Evolutionary conservation across 2,329 filamentous ascomycete genomes (phyloP).

Genomic region (Tympanopsis confertula): DNA sequence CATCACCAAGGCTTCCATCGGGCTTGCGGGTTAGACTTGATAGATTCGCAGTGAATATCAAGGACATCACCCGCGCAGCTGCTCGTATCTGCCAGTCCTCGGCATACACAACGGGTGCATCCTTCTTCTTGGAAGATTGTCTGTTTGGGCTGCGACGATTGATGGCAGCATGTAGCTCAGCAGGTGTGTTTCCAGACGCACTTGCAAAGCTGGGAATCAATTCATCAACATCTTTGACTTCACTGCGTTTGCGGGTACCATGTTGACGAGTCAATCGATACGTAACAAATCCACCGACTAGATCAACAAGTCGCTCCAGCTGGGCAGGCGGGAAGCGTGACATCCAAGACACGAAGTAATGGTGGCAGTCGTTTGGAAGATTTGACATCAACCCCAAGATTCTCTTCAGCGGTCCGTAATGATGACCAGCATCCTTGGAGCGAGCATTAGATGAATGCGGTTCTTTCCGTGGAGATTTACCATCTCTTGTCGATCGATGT

Average conservation of each 20-base stretch:
- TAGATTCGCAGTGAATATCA: slow-evolving; percentile 76
- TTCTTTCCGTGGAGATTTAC: slow-evolving; percentile 4
- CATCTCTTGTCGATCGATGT: neutral
- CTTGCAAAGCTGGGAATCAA: slow-evolving; percentile 64
- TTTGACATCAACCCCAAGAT: slow-evolving; percentile 72
- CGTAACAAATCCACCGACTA: slow-evolving; percentile 68
- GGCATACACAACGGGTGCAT: slow-evolving; percentile 41
- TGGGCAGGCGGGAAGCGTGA: slow-evolving; percentile 55
- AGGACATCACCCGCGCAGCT: slow-evolving; percentile 65
- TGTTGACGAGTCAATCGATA: slow-evolving; percentile 66
- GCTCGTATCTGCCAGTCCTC: slow-evolving; percentile 87
- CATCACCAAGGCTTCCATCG: no score
- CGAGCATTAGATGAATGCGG: slow-evolving; percentile 12
- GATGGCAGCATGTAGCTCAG: slow-evolving; percentile 58
- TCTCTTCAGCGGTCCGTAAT: slow-evolving; percentile 76
- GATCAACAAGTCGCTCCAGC: slow-evolving; percentile 64
- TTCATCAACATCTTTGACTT: slow-evolving; percentile 45
- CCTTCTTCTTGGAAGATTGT: slow-evolving; percentile 40
- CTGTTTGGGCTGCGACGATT: slow-evolving; percentile 34
- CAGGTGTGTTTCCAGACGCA: slow-evolving; percentile 35
- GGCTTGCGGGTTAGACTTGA: slow-evolving; percentile 22
- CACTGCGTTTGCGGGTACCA: slow-evolving; percentile 47
- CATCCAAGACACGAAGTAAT: slow-evolving; percentile 69
- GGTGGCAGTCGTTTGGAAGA: slow-evolving; percentile 63
- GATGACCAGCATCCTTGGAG: slow-evolving; percentile 40